These are phyloP conservation scores for Begonia loranthoides DNA, from an alignment of 306 rosid species.

Conservation along the genomic window DNA sequence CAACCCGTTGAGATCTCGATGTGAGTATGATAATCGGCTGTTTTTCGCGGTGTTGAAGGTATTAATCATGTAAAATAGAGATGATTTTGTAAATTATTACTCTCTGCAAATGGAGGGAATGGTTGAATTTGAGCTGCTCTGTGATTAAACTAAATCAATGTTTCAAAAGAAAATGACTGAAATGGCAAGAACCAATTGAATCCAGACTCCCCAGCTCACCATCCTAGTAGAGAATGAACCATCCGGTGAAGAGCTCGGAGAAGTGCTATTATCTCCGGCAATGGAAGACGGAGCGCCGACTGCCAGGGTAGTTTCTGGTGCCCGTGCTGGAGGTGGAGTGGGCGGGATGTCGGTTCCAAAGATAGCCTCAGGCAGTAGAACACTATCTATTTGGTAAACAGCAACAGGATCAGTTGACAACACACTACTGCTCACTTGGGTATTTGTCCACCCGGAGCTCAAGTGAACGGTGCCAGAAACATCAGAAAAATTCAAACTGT, in stretches of 20 bases:
- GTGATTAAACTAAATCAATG: too few relatives aligned
- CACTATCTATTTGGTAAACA: slow-evolving; percentile 60
- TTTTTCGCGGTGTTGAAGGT: slow-evolving; percentile 37
- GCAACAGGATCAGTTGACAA: slow-evolving; percentile 86
- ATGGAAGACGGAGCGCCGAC: slow-evolving; percentile 48
- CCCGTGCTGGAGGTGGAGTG: slow-evolving; percentile 69
- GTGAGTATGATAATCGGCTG: too few relatives aligned
- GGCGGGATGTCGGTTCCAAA: slow-evolving; percentile 93
- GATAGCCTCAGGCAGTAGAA: slow-evolving; percentile 84
- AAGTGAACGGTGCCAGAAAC: slow-evolving; percentile 46
- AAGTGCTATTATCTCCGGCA: slow-evolving; percentile 19
- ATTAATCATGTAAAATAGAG: slow-evolving; percentile 36
- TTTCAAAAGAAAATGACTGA: slow-evolving; percentile 7
- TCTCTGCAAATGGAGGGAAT: slow-evolving; percentile 21
- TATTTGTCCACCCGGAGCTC: slow-evolving; percentile 64
- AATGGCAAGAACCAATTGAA: slow-evolving; percentile 43
- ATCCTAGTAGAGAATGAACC: slow-evolving; percentile 44
- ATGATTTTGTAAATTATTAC: slow-evolving; percentile 6
- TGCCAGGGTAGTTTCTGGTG: slow-evolving; percentile 55
- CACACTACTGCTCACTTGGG: slow-evolving; percentile 75
- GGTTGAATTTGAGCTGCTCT: slow-evolving; percentile 18
- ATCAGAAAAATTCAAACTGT: slow-evolving; percentile 74
- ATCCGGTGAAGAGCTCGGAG: slow-evolving; percentile 33
- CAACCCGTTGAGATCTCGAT: too few relatives aligned
- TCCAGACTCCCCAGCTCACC: slow-evolving; percentile 40